Conservation (phyloP, 495 filamentous ascomycete genomes). For the Podospora bellae-mahoneyi region DNA sequence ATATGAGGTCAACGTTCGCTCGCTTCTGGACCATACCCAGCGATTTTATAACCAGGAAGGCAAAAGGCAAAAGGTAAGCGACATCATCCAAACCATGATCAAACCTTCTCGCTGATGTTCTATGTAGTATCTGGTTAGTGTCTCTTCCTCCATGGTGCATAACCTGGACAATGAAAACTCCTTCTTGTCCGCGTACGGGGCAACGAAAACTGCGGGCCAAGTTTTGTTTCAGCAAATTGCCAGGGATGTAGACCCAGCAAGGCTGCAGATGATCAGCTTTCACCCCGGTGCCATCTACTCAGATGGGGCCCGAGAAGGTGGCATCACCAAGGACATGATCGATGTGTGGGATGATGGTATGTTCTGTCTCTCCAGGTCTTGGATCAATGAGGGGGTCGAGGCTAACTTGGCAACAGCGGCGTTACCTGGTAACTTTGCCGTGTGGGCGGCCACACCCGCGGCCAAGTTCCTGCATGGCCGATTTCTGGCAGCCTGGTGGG, state of each 20-base stretch:
- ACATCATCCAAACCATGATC: too few species aligned
- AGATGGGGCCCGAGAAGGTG: conserved; percentile 23
- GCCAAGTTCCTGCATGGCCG: conserved; percentile 53
- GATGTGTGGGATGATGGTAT: conserved; percentile 40
- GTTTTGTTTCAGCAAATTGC: conserved; percentile 40
- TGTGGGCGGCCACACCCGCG: conserved; percentile 50
- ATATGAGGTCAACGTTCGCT: conserved; percentile 36
- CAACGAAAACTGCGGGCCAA: conserved; percentile 41
- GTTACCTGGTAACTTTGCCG: conserved; percentile 45
- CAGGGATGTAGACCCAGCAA: conserved; percentile 24
- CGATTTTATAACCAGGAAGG: conserved; percentile 31
- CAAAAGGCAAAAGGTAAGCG: conserved; percentile 12
- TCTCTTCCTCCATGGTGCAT: conserved; percentile 35
- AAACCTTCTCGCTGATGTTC: neutral
- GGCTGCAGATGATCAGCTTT: conserved; percentile 44
- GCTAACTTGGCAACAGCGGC: conserved; percentile 10
- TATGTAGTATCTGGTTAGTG: conserved; percentile 36
- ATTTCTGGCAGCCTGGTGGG: conserved; percentile 51
- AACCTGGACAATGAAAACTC: conserved; percentile 14
- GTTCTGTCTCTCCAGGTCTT: neutral
- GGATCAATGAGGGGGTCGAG: neutral
- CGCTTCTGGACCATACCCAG: conserved; percentile 35
- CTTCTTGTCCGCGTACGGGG: conserved; percentile 26
- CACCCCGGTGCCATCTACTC: conserved; percentile 43
- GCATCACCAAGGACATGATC: conserved; percentile 16